These are phyloP conservation scores for Solanum stenotomum DNA, from an alignment of 257 asterid species.

Conservation along the genomic window DNA sequence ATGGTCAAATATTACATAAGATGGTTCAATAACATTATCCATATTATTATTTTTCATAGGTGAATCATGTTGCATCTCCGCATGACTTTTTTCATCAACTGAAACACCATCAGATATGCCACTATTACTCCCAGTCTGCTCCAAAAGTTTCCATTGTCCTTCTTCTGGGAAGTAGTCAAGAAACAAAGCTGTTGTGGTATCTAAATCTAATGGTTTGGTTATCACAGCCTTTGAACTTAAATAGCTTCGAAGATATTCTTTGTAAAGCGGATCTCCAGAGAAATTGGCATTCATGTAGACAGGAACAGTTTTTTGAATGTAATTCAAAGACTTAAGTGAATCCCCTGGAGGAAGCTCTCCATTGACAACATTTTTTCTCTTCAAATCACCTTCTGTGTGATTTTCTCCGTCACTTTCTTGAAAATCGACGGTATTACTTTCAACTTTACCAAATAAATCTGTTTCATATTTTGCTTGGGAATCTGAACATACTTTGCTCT, in stretches of 20 bases:
- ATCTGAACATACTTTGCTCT: conserved; percentile 14
- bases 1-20: conserved; percentile 51
- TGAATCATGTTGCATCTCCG: neutral
- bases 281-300: conserved; percentile 19
- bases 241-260: conserved; percentile 35
- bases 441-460: neutral
- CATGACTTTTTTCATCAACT: conserved; percentile 7
- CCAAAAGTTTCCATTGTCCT: conserved; percentile 68
- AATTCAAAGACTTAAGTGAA: conserved; percentile 17
- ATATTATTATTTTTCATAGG: conserved; percentile 11
- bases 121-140: conserved; percentile 26
- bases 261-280: conserved; percentile 40
- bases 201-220: conserved; percentile 24
- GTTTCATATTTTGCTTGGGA: conserved; percentile 12
- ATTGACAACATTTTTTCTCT: conserved; percentile 9
- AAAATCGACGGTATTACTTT: neutral
- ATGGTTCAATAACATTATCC: conserved; percentile 54
- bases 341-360: conserved; percentile 27
- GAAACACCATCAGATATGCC: conserved; percentile 12
- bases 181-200: conserved; percentile 35
- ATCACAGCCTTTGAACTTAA: conserved; percentile 33
- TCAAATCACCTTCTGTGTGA: conserved; percentile 20
- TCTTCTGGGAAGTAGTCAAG: conserved; percentile 66
- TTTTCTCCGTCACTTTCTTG: conserved; percentile 6
- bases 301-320: conserved; percentile 24